Base-by-base conservation (phyloP, 2,329 filamentous ascomycete species). In the Nemania serpens region DNA sequence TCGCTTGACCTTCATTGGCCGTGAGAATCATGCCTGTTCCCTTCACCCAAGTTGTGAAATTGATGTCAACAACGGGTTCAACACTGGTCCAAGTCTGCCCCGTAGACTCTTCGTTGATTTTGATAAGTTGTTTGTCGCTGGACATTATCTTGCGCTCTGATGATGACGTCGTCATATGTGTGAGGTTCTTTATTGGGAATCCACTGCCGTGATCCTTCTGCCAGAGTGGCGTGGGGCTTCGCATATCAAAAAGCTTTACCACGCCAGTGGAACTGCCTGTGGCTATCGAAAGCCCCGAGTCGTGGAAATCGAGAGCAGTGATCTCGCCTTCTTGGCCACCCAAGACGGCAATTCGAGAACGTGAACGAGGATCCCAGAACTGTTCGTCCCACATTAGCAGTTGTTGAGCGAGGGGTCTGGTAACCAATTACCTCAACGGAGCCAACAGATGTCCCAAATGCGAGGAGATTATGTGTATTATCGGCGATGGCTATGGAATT, bases 171-270 rank as follows among this genome's bases (percentile, higher is more conserved):
- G 90, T 91, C 70, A 89, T 80, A 70, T 89, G 85, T 51, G 87
- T 85, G 56, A 99, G 81, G 48, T 91, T 96, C 71, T 97, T 90
- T 60, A 99, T 92, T 0, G 94, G 86, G 73, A 93, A 96, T 2
- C 94, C 94, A 73, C 97, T 97, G 50, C 96, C 95, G 77, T 99
- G 95, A 69, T 98, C 94, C 75, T 97, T 98, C 73, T 89, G 91
- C 50, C 98, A 80, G 9, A 97, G 78, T 1, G 96, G 93, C 0
- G 90, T 84, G 0, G 95, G 93, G 20, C 92, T 93, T 72, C 95
- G 90, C 53, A 99, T 80, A 75, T 99, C 95, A 74, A 96, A 99
- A 7, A 97, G 84, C 70, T 96, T 90, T 48, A 97, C 87, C 49
- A 97, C 84, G 20, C 96, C 95, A 47, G 87, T 89, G 0, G 91